Conservation (phyloP, 2,329 filamentous ascomycete genomes). For the Aspergillus carbonarius region DNA sequence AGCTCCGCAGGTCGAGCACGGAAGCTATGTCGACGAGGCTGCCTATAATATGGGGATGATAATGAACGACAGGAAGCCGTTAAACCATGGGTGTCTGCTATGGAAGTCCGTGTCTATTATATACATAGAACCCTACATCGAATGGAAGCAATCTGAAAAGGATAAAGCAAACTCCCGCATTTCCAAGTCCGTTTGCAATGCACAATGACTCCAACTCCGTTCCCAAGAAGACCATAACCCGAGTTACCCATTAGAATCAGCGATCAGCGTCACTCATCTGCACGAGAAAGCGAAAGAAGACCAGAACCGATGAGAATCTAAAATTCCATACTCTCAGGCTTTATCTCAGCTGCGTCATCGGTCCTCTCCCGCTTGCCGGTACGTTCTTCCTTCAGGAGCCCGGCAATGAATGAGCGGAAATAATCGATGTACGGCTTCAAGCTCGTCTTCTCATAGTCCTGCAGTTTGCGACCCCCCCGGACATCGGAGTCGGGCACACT, state of each 20-base stretch:
- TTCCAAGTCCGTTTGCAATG: background rate
- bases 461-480: constrained; percentile 50
- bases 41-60: too few relatives aligned
- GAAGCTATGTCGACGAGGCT: background rate
- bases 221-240: background rate
- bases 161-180: background rate
- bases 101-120: background rate
- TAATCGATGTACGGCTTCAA: constrained; percentile 89
- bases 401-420: constrained; percentile 78
- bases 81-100: too few relatives aligned
- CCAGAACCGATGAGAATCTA: constrained; percentile 35
- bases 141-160: background rate
- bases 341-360: constrained; percentile 44
- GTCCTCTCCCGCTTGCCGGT: constrained; percentile 52
- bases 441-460: constrained; percentile 97
- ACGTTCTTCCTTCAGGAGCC: constrained; percentile 72
- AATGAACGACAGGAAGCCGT: background rate
- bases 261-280: background rate
- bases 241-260: background rate
- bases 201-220: background rate
- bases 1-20: background rate
- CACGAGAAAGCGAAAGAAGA: background rate
- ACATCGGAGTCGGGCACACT: constrained; percentile 34
- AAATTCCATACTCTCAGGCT: constrained; percentile 64
- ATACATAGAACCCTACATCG: background rate